phyloP scores from a whole-genome alignment of 73 alveolate species.

The Urostyla sp. region DNA sequence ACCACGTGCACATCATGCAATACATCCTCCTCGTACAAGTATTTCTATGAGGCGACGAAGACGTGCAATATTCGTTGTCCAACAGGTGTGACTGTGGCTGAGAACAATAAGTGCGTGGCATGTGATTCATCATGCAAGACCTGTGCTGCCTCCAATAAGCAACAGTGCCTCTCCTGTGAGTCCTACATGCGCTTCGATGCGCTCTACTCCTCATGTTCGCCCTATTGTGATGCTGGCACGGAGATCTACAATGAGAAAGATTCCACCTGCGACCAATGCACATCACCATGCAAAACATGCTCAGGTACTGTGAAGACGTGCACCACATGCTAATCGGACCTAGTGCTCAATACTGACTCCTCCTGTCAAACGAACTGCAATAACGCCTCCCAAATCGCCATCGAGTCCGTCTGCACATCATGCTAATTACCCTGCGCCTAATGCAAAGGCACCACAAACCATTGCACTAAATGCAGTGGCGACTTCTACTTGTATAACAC shows the following conservation, averaged over 20 bases:
- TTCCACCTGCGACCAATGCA: constrained; percentile 41
- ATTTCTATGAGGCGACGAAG: not conserved
- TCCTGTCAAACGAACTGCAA: constrained; percentile 46
- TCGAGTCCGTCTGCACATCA: constrained; percentile 31
- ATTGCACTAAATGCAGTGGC: constrained; percentile 58
- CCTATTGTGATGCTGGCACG: constrained; percentile 41
- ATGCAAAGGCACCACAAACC: constrained; percentile 47
- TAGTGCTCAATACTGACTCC: constrained; percentile 50
- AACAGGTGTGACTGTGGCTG: constrained; percentile 8
- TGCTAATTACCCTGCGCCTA: constrained; percentile 55
- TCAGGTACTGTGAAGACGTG: constrained; percentile 63
- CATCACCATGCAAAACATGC: constrained; percentile 52
- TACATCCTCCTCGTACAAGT: not conserved
- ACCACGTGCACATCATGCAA: constrained; percentile 62
- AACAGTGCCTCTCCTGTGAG: constrained; percentile 49
- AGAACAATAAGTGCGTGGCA: not conserved
- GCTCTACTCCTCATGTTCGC: constrained; percentile 9
- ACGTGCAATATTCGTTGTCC: constrained; percentile 61
- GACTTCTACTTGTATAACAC: constrained; percentile 42
- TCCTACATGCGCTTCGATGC: constrained; percentile 54
- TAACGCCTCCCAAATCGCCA: constrained; percentile 33
- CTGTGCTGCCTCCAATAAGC: constrained; percentile 46
- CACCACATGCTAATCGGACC: constrained; percentile 46
- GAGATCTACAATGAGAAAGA: constrained; percentile 33
- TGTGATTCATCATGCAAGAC: constrained; percentile 60